Percentiles rank a stretch among this genome's conserved stretches.
Conservation (phyloP, 108 stramenopile species). For the Stephanodiscus minutulus region DNA sequence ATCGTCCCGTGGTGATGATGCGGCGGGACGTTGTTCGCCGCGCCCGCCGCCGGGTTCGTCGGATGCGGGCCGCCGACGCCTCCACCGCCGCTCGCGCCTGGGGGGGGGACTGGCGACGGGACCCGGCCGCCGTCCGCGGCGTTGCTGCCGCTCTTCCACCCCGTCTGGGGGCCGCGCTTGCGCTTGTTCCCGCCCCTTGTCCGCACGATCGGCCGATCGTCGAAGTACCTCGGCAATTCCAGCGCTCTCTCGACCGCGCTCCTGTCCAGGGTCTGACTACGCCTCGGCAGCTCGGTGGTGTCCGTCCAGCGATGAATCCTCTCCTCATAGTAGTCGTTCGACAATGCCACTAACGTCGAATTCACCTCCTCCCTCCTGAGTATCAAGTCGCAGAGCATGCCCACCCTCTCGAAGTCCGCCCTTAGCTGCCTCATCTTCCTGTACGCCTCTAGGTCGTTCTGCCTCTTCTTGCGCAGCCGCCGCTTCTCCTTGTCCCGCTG, state of each 20-base stretch:
- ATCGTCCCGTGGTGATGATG: background rate
- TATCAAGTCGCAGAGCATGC: constrained; percentile 62
- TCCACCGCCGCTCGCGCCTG: background rate
- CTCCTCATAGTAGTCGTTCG: constrained; percentile 71
- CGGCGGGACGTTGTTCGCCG: background rate
- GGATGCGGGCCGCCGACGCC: background rate
- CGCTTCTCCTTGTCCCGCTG: constrained; percentile 96
- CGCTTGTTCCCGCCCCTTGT: constrained; percentile 45
- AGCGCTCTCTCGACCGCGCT: constrained; percentile 39
- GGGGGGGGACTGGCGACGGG: constrained; percentile 21
- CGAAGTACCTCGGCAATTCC: constrained; percentile 64
- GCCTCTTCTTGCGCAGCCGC: constrained; percentile 89
- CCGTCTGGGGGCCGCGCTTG: constrained; percentile 11
- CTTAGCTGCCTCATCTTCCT: constrained; percentile 83
- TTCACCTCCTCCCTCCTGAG: constrained; percentile 72
- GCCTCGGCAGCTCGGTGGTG: constrained; percentile 63
- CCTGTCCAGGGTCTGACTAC: constrained; percentile 38
- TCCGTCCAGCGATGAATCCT: constrained; percentile 64
- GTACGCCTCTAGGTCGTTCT: constrained; percentile 92
- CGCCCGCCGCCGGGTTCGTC: background rate
- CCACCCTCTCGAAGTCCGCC: constrained; percentile 79
- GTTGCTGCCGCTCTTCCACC: background rate
- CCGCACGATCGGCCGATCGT: constrained; percentile 47
- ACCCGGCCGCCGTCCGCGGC: constrained; percentile 10
- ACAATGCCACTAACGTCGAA: constrained; percentile 52